Evolutionary conservation across 1,284 basidiomycete species (phyloP), one percentile per base, ranked within the genome.

Genomic region (Trichosporon coremiiforme): DNA sequence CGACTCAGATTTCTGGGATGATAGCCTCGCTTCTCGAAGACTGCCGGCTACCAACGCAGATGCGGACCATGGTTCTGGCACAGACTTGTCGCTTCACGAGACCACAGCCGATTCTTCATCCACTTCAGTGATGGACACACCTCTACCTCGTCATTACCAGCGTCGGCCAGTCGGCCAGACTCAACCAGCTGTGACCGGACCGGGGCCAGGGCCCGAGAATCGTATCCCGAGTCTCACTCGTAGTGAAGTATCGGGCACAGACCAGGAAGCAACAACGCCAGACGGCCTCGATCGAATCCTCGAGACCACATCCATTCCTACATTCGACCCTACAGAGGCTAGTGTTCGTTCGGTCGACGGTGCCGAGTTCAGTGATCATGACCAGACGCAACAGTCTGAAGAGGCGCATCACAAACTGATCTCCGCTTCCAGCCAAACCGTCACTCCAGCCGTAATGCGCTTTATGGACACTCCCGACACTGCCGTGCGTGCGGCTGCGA

Each of bases 211-310:
- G 4, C 17, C 68, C 1, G 68, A 65, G 9, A 57, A 22, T 6
- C 72, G 72, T 1, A 75, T 82, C 20, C 81, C 81, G 1, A 82
- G 81, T 65, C 71, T 82, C n/a, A 77, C 79, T 9, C 71, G 77
- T 10, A 81, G 79, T 68, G 80, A 81, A 38, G 53, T 79, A 0
- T 79, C 80, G 0, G 78, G 66, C 0, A 76, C 78, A 3, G 78
- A 81, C 38, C 72, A 74, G 12, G 79, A 74, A 13, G 79, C 79
- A 6, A 79, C 75, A 6, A 82, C 81, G 4, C 81, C 81, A 5
- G 79, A 81, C 65, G 77, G 77, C 31, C 50, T 8, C 65, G 45
- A 33, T 7, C 25, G 55, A 31, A 17, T 33, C 5, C 8, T 62
- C 12, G 12, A 62, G 6, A n/a, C 22, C 12, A 35, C 57, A 6